Base-by-base conservation (phyloP, 169 alveolate species). In the Babesia ovis region DNA sequence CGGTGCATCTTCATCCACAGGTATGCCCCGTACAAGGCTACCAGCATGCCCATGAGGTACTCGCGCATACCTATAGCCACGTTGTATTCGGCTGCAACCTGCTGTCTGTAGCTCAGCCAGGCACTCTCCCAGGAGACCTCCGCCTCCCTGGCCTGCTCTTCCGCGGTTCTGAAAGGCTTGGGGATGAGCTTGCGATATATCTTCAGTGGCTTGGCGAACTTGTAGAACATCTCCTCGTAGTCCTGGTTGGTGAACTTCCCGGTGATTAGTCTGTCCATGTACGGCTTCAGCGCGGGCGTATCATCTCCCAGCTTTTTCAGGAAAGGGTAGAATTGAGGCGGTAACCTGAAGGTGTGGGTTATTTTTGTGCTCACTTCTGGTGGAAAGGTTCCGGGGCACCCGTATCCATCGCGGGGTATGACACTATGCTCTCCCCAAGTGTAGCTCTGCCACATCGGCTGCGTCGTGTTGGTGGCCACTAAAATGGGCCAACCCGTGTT, bases 211-310 rank as follows among this genome's bases (percentile, higher is more conserved):
- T 91, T 91, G 42, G 96, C 95, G 56, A 91, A 91, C 67, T 85
- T 88, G 81, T 93, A 93, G 86, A 93, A 93, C 96, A 93, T 93
- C 75, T 93, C 96, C 77, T 92, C 95, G 72, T 91, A 93, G 77
- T 93, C 96, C 50, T 91, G 91, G 77, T 86, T 90, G 53, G 96
- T 93, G 79, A 93, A 84, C 67, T 85, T 91, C 3, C 95, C 94
- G 35, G 69, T 29, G 23, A 86, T 84, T 20, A 93, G 84, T 85
- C 92, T 90, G 61, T 84, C 90, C 93, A 89, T 90, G 76, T 89
- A 91, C 11, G 96, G 96, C 88, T 87, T 92, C 39, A 93, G 80
- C 57, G 81, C 91, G 2, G 94, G 95, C 12, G 96, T 93, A 53
- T 93, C 96, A 68, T 93, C 96, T 20, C 94, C 96, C 68, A 93